Base-by-base conservation (phyloP, 192 early-diverging fungal species). In the Backusella tarrabulga region DNA sequence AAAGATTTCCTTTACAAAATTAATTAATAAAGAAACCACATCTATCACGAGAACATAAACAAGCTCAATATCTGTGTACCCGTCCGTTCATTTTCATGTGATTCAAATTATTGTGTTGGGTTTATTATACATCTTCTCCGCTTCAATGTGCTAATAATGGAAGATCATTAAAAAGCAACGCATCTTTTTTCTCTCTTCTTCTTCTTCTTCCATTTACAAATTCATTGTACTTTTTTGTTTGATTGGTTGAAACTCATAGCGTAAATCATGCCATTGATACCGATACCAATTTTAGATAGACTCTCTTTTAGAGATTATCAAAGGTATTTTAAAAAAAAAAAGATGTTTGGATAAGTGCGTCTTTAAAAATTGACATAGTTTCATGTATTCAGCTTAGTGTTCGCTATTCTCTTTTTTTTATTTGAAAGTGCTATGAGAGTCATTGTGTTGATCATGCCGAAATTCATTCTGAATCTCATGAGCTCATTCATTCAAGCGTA, bases 401-500 rank as follows among this genome's bases (percentile, higher is more conserved):
- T 92, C 56, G 89, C 92, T 15, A 78, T 91, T 34, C 72, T 88
- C 76, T 85, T 95, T 63, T 88, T 95, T 35, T 75, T 94, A 0
- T 78, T 90, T 66, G 95, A 96, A 80, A 89, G 88, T 77, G 34
- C 94, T 6, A 74, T 95, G 68, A 86, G 95, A 32, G 75, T 95
- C 23, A 86, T 95, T 73, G 84, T 92, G 34, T 80, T 90, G 35
- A 80, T 92, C 36, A 83, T 93, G 14, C 91, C 91, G 15, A 71
- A 86, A 35, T 83, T 88, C 23, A 71, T 87, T 44, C 79, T 92
- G 23, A 86, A 91, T 50, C 63, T 50, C 38, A 76, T 76, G 42
- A 72, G 77, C 34, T 40, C 23, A 14, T 36, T 56, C 29, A 85
- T 83, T 54, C 68, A 72, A 46, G 68, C 50, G 84, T 85, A 76